Evolutionary conservation across 805 yeast genomes (phyloP).

Genomic region (Pichia eremophila): DNA sequence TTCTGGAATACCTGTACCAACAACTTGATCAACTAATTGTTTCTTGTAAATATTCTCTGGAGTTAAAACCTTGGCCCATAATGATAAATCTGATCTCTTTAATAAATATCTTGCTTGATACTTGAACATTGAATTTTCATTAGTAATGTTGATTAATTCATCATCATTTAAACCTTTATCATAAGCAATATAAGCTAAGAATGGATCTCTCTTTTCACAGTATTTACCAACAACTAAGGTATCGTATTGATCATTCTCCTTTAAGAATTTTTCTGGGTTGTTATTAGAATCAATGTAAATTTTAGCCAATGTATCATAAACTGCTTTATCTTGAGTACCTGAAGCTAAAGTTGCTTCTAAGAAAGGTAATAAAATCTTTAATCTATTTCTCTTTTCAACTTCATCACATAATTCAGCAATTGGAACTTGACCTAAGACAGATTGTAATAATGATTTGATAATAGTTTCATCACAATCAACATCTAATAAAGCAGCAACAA

Average conservation of each 20-base stretch:
- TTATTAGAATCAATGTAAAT: slow-evolving; percentile 96
- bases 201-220: slow-evolving; percentile 99
- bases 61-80: slow-evolving; percentile 75
- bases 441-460: slow-evolving; percentile 67
- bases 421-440: slow-evolving; percentile 93
- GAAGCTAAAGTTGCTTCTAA: slow-evolving; percentile 78
- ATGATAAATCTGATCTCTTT: slow-evolving; percentile 70
- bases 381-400: slow-evolving; percentile 93
- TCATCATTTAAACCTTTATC: slow-evolving; percentile 90
- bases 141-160: slow-evolving; percentile 84
- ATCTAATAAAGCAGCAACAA: slow-evolving; percentile 89
- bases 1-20: slow-evolving; percentile 94
- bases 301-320: slow-evolving; percentile 91
- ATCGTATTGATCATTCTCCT: slow-evolving; percentile 83
- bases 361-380: slow-evolving; percentile 86
- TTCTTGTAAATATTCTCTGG: slow-evolving; percentile 80
- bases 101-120: slow-evolving; percentile 96
- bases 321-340: slow-evolving; percentile 84
- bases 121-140: slow-evolving; percentile 96
- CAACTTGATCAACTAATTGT: slow-evolving; percentile 86
- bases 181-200: slow-evolving; percentile 93
- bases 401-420: slow-evolving; percentile 80
- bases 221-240: slow-evolving; percentile 94
- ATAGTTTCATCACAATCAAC: slow-evolving; percentile 94
- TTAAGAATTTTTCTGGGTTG: slow-evolving; percentile 92